A percentile compares a stretch with the other conserved stretches of the same genome.
Evolutionary conservation across 768 basidiomycete genomes (phyloP).

Genomic region (Mycena vitilis): DNA sequence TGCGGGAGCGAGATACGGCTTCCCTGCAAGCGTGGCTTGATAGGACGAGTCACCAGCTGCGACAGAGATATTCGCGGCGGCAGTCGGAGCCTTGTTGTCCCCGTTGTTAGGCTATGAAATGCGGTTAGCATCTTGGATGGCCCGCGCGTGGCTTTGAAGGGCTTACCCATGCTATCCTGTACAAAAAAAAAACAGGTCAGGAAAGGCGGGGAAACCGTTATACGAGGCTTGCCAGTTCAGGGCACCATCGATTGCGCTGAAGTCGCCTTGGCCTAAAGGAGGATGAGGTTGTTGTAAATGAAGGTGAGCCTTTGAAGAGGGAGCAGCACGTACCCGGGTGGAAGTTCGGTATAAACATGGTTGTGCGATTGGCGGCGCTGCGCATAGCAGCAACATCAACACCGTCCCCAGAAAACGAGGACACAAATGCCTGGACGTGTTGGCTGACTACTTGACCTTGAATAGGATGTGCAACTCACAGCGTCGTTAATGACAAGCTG

Average conservation of each 20-base stretch:
- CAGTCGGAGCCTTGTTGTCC: slow-evolving; percentile 31
- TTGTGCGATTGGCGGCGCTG: slow-evolving; percentile 18
- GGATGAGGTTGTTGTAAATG: too few species aligned
- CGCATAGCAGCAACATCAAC: slow-evolving; percentile 32
- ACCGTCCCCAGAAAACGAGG: slow-evolving; percentile 59
- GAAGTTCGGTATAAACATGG: slow-evolving; percentile 36
- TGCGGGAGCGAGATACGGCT: slow-evolving; percentile 44
- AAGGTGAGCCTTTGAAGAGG: not conserved
- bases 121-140: not conserved
- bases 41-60: slow-evolving; percentile 28
- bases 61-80: slow-evolving; percentile 27
- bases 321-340: slow-evolving; percentile 18
- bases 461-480: slow-evolving; percentile 14
- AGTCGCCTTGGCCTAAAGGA: slow-evolving; percentile 19
- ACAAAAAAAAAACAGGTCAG: not conserved
- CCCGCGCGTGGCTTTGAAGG: not conserved
- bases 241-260: slow-evolving; percentile 30
- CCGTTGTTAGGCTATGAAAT: slow-evolving; percentile 29
- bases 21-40: slow-evolving; percentile 25
- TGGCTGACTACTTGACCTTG: too few species aligned
- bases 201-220: too few species aligned
- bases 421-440: slow-evolving; percentile 45
- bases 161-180: slow-evolving; percentile 26
- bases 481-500: slow-evolving; percentile 51
- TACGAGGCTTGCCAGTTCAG: slow-evolving; percentile 25